phyloP scores from a whole-genome alignment of 331 rosid species.

The Erythrophleum ivorense region DNA sequence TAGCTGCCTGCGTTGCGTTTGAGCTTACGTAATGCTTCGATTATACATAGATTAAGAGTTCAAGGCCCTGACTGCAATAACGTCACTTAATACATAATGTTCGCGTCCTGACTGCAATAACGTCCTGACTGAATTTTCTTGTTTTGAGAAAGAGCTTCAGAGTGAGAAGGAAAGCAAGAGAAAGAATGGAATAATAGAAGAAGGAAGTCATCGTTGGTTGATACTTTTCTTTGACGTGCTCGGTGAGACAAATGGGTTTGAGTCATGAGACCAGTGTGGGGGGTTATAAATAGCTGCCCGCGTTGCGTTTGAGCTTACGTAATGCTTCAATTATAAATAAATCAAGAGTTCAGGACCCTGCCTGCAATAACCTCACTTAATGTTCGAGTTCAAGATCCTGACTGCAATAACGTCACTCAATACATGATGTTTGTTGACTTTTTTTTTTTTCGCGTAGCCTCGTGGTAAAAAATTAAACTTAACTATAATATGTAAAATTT shows the following conservation, averaged over 20 bases:
- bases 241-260: neutral
- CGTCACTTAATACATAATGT: too few relatives aligned
- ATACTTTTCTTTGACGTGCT: neutral
- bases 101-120: too few relatives aligned
- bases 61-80: too few relatives aligned
- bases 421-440: too few relatives aligned
- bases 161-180: conserved; percentile 27
- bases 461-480: too few relatives aligned
- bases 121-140: conserved; percentile 33
- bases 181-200: conserved; percentile 12
- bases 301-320: conserved; percentile 32
- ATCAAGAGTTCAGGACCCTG: too few relatives aligned
- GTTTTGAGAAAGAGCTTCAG: conserved; percentile 32
- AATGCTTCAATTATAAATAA: neutral
- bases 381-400: too few relatives aligned
- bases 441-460: too few relatives aligned
- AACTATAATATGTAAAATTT: too few relatives aligned
- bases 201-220: neutral
- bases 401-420: too few relatives aligned
- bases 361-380: too few relatives aligned
- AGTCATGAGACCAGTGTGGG: neutral
- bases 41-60: too few relatives aligned
- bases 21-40: conserved; percentile 11
- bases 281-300: neutral
- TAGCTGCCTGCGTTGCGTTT: neutral